phyloP scores from a whole-genome alignment of 768 basidiomycete genomes.

The Amanita subjunquillea region DNA sequence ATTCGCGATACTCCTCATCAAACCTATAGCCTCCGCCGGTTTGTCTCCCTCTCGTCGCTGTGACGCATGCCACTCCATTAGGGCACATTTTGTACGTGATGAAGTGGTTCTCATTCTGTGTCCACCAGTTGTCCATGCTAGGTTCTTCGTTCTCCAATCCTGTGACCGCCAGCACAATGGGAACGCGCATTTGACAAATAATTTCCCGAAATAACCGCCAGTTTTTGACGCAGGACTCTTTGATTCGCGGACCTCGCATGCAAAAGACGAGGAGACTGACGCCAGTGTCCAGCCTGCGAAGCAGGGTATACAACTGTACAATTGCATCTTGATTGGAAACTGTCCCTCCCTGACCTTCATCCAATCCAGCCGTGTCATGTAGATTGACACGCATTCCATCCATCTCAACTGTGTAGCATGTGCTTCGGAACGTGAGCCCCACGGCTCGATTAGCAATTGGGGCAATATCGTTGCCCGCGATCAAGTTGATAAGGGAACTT shows the following conservation, averaged over 20 bases:
- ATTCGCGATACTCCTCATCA: conserved; percentile 20
- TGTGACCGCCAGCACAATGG: conserved; percentile 24
- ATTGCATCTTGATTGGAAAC: conserved; percentile 14
- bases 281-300: conserved; percentile 19
- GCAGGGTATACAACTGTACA: conserved; percentile 15
- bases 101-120: conserved; percentile 18
- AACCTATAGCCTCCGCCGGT: conserved; percentile 8
- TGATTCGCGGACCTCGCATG: conserved; percentile 18
- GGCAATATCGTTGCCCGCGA: too few species aligned
- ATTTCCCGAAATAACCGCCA: conserved; percentile 26
- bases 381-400: conserved; percentile 15
- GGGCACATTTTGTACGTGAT: conserved; percentile 19
- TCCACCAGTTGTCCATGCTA: conserved; percentile 11
- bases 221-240: conserved; percentile 15
- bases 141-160: conserved; percentile 25
- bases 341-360: conserved; percentile 19
- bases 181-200: conserved; percentile 24
- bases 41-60: conserved; percentile 12
- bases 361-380: conserved; percentile 30
- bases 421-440: conserved; percentile 25
- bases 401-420: conserved; percentile 15
- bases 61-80: conserved; percentile 22
- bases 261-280: conserved; percentile 25
- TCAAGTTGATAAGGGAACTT: too few species aligned
- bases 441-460: conserved; percentile 19